Conservation (phyloP, 176 grass and related monocot species). For the Melocanna baccifera region DNA sequence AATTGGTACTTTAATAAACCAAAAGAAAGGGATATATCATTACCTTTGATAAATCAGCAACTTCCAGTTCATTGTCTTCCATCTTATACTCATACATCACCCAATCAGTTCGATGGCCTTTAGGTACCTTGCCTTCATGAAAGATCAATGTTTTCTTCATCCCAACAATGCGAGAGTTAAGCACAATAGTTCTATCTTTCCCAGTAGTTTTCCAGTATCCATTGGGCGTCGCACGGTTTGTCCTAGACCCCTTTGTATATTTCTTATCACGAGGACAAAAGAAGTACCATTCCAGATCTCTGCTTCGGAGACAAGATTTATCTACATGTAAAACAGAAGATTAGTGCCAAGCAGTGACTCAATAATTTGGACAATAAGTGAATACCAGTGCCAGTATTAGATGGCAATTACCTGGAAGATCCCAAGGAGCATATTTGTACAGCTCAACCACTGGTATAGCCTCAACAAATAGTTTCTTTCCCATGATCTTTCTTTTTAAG, state of each 20-base stretch:
- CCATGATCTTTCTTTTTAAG: constrained; percentile 85
- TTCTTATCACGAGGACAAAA: constrained; percentile 83
- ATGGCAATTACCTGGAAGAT: constrained; percentile 73
- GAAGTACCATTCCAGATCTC: constrained; percentile 90
- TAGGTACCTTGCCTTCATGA: constrained; percentile 74
- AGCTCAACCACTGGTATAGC: constrained; percentile 70
- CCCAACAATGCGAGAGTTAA: constrained; percentile 63
- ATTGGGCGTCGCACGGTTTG: constrained; percentile 74
- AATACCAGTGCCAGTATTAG: not conserved
- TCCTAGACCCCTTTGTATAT: constrained; percentile 71
- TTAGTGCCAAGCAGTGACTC: not conserved
- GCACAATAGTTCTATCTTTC: constrained; percentile 64
- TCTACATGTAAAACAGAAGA: constrained; percentile 37
- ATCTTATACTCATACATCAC: constrained; percentile 95
- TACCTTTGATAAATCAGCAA: constrained; percentile 70
- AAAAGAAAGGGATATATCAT: not conserved
- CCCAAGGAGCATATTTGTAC: constrained; percentile 93
- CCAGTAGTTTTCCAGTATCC: constrained; percentile 97
- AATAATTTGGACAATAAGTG: not conserved
- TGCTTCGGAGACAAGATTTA: constrained; percentile 62
- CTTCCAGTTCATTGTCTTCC: constrained; percentile 41
- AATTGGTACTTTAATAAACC: not conserved
- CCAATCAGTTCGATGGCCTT: constrained; percentile 80
- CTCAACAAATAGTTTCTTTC: constrained; percentile 57
- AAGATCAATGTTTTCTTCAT: constrained; percentile 90